Percentiles rank a stretch among this genome's conserved stretches.
These are phyloP conservation scores for Cetraspora pellucida DNA, from an alignment of 192 early-diverging fungal genomes.

Conservation along the genomic window DNA sequence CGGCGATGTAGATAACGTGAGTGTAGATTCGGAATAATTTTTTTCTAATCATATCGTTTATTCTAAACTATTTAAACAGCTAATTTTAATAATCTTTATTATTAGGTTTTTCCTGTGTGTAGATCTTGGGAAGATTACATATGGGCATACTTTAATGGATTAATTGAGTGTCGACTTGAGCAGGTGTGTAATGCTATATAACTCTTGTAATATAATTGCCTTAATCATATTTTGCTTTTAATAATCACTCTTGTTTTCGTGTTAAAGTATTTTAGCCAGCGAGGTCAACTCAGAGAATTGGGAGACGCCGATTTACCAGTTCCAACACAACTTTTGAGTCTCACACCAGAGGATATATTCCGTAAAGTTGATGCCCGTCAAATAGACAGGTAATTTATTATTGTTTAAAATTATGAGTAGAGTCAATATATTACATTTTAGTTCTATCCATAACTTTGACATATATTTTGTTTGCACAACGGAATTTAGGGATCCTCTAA, in stretches of 20 bases:
- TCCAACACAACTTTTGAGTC: slow-evolving; percentile 30
- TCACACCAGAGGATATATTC: slow-evolving; percentile 15
- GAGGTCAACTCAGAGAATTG: not conserved
- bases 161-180: slow-evolving; percentile 67
- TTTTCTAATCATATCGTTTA: slow-evolving; percentile 5
- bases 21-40: not conserved
- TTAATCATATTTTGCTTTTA: slow-evolving; percentile 20
- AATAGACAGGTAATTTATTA: not conserved
- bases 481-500: slow-evolving; percentile 14
- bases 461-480: not conserved
- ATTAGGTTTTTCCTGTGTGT: slow-evolving; percentile 69
- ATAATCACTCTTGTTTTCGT: not conserved
- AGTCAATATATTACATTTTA: not conserved
- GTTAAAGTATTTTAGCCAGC: slow-evolving; percentile 6
- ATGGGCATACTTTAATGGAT: slow-evolving; percentile 78
- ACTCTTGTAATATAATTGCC: slow-evolving; percentile 3
- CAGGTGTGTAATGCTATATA: slow-evolving; percentile 34
- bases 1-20: slow-evolving; percentile 74
- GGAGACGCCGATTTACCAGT: slow-evolving; percentile 10
- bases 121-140: slow-evolving; percentile 85
- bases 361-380: not conserved
- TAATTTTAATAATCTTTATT: not conserved
- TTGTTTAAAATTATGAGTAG: not conserved
- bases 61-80: not conserved
- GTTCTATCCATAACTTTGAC: not conserved